These are phyloP conservation scores for Didymella segeticola DNA, from an alignment of 2,329 filamentous ascomycete species.

Conservation along the genomic window DNA sequence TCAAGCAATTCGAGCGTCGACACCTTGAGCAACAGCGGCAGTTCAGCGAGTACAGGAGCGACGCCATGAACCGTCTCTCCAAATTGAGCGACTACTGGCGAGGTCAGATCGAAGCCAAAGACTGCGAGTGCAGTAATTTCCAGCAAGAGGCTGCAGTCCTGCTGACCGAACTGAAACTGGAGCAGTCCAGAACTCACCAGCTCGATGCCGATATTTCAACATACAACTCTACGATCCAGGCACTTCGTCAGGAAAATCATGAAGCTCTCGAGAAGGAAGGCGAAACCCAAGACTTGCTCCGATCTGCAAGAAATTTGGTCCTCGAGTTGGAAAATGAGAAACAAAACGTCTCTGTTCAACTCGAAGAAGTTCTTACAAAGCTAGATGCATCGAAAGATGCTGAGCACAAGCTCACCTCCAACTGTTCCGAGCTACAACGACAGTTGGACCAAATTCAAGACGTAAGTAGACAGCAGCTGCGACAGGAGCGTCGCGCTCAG, in stretches of 20 bases:
- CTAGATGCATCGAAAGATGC: slow-evolving; percentile 16
- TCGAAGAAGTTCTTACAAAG: slow-evolving; percentile 18
- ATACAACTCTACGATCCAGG: slow-evolving; percentile 15
- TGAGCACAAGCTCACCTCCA: slow-evolving; percentile 5
- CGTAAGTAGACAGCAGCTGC: slow-evolving; percentile 13
- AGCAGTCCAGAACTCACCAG: slow-evolving; percentile 16
- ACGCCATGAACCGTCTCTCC: slow-evolving; percentile 9
- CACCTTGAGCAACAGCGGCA: slow-evolving; percentile 10
- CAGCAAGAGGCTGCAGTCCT: slow-evolving; percentile 4
- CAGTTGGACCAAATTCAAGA: slow-evolving; percentile 17
- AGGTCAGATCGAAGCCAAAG: slow-evolving; percentile 10
- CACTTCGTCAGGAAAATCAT: slow-evolving; percentile 21
- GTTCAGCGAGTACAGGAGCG: slow-evolving; percentile 4
- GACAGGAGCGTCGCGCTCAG: not conserved
- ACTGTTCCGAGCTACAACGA: slow-evolving; percentile 20
- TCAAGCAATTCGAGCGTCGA: slow-evolving; percentile 10
- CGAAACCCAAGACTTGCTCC: not conserved
- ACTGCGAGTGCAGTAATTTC: slow-evolving; percentile 5
- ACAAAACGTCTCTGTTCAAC: slow-evolving; percentile 5
- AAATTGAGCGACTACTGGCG: slow-evolving; percentile 18
- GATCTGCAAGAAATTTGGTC: not conserved
- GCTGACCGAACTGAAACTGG: not conserved
- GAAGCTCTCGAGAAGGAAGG: slow-evolving; percentile 2
- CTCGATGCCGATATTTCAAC: slow-evolving; percentile 9
- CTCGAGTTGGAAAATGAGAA: slow-evolving; percentile 21